Base-by-base conservation (phyloP, 495 filamentous ascomycete species). In the Ascobolus immersus region DNA sequence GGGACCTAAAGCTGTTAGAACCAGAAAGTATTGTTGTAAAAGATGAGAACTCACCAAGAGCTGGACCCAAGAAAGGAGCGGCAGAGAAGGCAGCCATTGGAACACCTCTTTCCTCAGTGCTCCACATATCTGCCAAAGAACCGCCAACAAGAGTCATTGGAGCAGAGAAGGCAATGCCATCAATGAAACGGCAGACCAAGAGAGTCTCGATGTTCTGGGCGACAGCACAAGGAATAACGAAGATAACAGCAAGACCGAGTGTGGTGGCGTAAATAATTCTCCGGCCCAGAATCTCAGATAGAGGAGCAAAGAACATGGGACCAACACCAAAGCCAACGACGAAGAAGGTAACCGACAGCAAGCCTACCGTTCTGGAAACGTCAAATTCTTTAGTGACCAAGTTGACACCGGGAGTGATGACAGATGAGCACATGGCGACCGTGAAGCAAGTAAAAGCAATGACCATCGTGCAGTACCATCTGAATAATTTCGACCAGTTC, bases 71-170 rank as follows among this genome's bases (percentile, higher is more conserved):
- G 44, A 81, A 77, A 0, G 77, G 77, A 19, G 74, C 76, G 18
- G 76, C 74, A 18, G 62, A 69, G 52, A 81, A 84, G 20, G 74
- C 73, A n/a, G 76, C 76, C 76, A 84, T 81, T 2, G 77, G 73
- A 18, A 81, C 69, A 44, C 76, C 77, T 23, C 77, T 61, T 44
- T 84, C 76, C 41, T 81, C 76, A n/a, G 67, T 73, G 32, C 52
- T 65, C 75, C 76, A 84, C 7, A 81, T 44, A 50, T 84, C 77
- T n/a, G 76, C 69, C 20, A 84, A 51, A 11, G 72, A 78, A 17
- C 77, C 77, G 32, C 76, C 77, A 12, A 81, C 74, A 0, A 81
- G 57, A 0, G 77, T 81, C 71, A 84, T 81, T 2, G 77, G 77
- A 0, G 77, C 75, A 15, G 69, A 74, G 49, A 81, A 80, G 5